Base-by-base conservation (phyloP, 1,284 basidiomycete genomes). In the Apiotrichum veenhuisii region DNA sequence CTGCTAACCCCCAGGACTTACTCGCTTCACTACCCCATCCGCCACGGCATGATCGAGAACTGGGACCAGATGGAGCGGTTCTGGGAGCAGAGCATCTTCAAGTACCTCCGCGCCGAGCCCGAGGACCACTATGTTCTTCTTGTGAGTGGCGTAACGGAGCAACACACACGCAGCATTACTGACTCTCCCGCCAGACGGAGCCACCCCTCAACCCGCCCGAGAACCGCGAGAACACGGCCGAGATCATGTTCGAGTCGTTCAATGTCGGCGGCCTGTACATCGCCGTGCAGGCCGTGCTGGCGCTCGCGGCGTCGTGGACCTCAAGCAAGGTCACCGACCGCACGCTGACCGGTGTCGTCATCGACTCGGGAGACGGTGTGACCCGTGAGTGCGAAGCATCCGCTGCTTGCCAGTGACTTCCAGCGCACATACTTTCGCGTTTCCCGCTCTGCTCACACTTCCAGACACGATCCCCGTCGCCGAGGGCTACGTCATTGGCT, bases 41-140 rank as follows among this genome's bases (percentile, higher is more conserved):
- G 90, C 55, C 96, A 99, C 74, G 96, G 96, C 38, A 87, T 92
- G 86, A 97, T 98, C 72, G 96, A 98, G 66, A 98, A 98, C 74
- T 99, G 96, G 96, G 96, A 98, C 79, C 86, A 96, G 70, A 99
- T 99, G 96, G 96, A 98, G 77, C 83, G 96, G 12, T 98, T 94
- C 79, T 98, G 95, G 96, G 94, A 98, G 78, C 95, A 98, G 81
- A 92, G 89, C 66, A 98, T 98, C 83, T 99, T 99, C 86, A 98
- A 98, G 80, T 98, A 98, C 80, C 83, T 99, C 61, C 84, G 95
- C 58, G 94, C 94, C 15, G 96, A 99, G 78, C 96, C 96, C 15
- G 96, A 98, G 79, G 96, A 98, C 78, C 96, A 98, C 78, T 91
- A 98, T 78, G 97, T 98, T 76, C 84, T 98, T 62, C 81, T 99